Conservation (phyloP, 345 rosid species). For the Excoecaria cochinchinensis region DNA sequence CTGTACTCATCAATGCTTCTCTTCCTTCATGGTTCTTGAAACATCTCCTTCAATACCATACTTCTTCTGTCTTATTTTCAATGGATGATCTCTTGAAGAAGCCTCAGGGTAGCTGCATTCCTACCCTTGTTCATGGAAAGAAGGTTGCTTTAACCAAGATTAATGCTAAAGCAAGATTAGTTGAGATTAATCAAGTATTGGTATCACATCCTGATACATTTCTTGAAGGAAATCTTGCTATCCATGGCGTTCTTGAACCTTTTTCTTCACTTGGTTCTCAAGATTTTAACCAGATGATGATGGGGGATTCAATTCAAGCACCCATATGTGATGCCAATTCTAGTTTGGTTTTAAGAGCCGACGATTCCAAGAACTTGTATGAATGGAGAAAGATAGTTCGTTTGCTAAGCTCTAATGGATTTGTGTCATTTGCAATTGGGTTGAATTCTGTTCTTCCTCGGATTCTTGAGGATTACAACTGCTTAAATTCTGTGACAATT, state of each 20-base stretch:
- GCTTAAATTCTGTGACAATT: conserved; percentile 52
- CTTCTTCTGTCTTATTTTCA: conserved; percentile 50
- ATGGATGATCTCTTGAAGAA: conserved; percentile 47
- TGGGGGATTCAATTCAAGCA: conserved; percentile 34
- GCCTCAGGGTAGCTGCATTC: conserved; percentile 52
- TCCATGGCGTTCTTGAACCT: conserved; percentile 71
- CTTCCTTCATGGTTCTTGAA: conserved; percentile 52
- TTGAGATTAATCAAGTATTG: conserved; percentile 53
- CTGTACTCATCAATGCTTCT: conserved; percentile 49
- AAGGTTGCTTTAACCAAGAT: conserved; percentile 48
- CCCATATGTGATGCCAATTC: conserved; percentile 34
- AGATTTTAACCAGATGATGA: conserved; percentile 26
- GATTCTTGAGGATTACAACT: conserved; percentile 42
- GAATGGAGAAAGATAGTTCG: conserved; percentile 64
- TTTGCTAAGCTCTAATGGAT: conserved; percentile 63
- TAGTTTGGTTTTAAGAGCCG: conserved; percentile 20
- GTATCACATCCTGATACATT: conserved; percentile 67
- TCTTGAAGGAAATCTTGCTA: conserved; percentile 55
- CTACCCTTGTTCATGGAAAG: conserved; percentile 51
- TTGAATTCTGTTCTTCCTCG: conserved; percentile 62
- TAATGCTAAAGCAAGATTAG: conserved; percentile 29
- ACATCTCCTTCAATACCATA: conserved; percentile 70
- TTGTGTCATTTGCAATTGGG: conserved; percentile 68
- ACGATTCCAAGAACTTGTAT: conserved; percentile 29
- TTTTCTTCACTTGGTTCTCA: conserved; percentile 39